Percentiles rank a stretch among this genome's conserved stretches.
Evolutionary conservation across 108 stramenopile species (phyloP).

Genomic region (Cylindrotheca fusiformis): DNA sequence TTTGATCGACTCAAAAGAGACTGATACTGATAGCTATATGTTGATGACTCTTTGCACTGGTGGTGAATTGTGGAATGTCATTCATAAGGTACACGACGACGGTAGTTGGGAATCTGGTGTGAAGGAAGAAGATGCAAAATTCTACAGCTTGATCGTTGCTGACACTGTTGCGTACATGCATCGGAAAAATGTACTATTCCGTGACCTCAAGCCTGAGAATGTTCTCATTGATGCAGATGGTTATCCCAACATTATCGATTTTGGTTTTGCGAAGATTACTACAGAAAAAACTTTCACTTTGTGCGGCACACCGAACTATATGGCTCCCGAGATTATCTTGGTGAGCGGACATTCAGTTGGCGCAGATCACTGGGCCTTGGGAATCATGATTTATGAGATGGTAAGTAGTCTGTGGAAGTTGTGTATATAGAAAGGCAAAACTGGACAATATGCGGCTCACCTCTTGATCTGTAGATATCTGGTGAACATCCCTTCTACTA

Average conservation of each 20-base stretch:
- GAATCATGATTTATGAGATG: slow-evolving; percentile 92
- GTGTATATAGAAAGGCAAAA: too few relatives aligned
- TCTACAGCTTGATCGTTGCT: slow-evolving; percentile 66
- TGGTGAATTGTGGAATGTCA: slow-evolving; percentile 79
- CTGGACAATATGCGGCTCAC: too few relatives aligned
- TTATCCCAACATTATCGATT: slow-evolving; percentile 83
- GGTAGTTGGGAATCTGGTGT: slow-evolving; percentile 64
- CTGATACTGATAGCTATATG: slow-evolving; percentile 62
- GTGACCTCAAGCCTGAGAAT: slow-evolving; percentile 91
- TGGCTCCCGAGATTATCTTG: slow-evolving; percentile 87
- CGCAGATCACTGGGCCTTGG: slow-evolving; percentile 91
- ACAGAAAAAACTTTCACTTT: slow-evolving; percentile 83
- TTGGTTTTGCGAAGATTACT: slow-evolving; percentile 71
- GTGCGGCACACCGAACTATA: slow-evolving; percentile 95
- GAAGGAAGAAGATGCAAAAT: slow-evolving; percentile 49
- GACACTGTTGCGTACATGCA: slow-evolving; percentile 92
- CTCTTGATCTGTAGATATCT: too few relatives aligned
- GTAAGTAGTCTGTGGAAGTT: too few relatives aligned
- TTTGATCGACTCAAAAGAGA: slow-evolving; percentile 85
- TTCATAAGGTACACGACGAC: slow-evolving; percentile 50
- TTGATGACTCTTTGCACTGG: slow-evolving; percentile 69
- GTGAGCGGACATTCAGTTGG: slow-evolving; percentile 83
- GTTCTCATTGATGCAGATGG: slow-evolving; percentile 65
- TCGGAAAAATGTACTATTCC: slow-evolving; percentile 73
- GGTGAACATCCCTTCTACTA: slow-evolving; percentile 76